phyloP scores from a whole-genome alignment of 306 rosid genomes.

The Cucurbita maxima region DNA sequence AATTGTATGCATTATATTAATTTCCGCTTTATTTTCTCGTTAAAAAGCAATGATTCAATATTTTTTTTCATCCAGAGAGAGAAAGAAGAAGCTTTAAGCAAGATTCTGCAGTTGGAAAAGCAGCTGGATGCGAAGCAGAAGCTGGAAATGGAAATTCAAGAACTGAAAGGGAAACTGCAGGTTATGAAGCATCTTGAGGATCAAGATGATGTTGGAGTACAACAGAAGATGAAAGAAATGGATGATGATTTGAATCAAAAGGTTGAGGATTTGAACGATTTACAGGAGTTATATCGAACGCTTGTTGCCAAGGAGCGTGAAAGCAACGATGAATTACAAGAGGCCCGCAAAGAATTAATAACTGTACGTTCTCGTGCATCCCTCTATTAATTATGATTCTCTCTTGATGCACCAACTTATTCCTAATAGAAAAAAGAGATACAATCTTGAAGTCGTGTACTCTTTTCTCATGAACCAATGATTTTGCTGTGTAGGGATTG shows the following conservation, averaged over 20 bases:
- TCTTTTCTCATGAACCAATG: not conserved
- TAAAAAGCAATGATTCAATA: not conserved
- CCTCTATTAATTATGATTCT: not conserved
- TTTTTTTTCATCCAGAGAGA: conserved; percentile 40
- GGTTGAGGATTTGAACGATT: conserved; percentile 28
- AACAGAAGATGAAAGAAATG: conserved; percentile 72
- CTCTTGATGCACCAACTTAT: not conserved
- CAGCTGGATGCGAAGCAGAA: conserved; percentile 86
- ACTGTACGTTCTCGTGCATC: conserved; percentile 18
- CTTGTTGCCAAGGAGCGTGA: conserved; percentile 73
- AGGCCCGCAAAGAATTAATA: conserved; percentile 72
- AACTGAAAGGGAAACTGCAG: conserved; percentile 74
- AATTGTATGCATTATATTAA: not conserved
- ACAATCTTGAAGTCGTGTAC: not conserved
- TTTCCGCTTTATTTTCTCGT: not conserved
- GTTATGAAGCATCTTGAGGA: conserved; percentile 94
- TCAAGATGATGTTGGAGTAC: conserved; percentile 70
- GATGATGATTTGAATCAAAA: conserved; percentile 38
- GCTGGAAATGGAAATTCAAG: conserved; percentile 88
- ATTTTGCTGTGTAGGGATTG: conserved; percentile 40
- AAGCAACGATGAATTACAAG: conserved; percentile 82
- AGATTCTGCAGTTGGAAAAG: conserved; percentile 69
- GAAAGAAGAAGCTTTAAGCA: conserved; percentile 67
- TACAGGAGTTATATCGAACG: conserved; percentile 39
- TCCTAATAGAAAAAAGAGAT: not conserved